Conservation (phyloP, 2,329 filamentous ascomycete genomes). For the Grosmannia serpens region DNA sequence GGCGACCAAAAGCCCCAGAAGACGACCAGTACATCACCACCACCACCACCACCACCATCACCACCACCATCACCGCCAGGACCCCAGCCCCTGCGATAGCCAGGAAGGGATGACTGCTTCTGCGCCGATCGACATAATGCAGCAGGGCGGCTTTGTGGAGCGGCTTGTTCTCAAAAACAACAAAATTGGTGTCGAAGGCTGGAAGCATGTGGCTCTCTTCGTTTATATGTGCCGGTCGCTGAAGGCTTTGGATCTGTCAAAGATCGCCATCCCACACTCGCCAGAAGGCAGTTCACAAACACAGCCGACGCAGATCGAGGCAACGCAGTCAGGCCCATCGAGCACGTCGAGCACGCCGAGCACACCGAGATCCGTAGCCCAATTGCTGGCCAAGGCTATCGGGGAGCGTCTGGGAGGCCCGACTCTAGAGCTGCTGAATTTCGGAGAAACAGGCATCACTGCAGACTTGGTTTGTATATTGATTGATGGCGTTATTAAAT, state of each 20-base stretch:
- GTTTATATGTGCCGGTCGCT: constrained; percentile 81
- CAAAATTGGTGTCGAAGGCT: constrained; percentile 75
- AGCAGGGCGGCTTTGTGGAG: constrained; percentile 66
- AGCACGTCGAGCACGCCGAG: background rate
- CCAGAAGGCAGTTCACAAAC: background rate
- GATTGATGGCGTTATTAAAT: constrained; percentile 70
- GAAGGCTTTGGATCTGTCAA: constrained; percentile 76
- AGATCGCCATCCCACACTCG: constrained; percentile 59
- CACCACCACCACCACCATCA: constrained; percentile 1
- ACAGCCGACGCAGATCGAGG: background rate
- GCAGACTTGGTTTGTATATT: constrained; percentile 61
- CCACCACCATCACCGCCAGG: constrained; percentile 18
- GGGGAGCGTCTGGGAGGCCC: constrained; percentile 64
- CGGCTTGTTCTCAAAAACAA: constrained; percentile 86
- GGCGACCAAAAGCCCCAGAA: constrained; percentile 59
- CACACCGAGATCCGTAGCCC: constrained; percentile 34
- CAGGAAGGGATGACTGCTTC: constrained; percentile 10
- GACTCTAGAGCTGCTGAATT: constrained; percentile 68
- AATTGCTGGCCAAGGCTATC: constrained; percentile 63
- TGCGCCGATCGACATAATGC: constrained; percentile 25
- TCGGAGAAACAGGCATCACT: constrained; percentile 67
- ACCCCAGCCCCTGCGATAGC: background rate
- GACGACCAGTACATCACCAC: constrained; percentile 34
- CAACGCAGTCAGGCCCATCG: background rate
- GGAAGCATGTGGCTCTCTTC: constrained; percentile 84